phyloP scores from a whole-genome alignment of 495 filamentous ascomycete genomes.

The Platismatia glauca region DNA sequence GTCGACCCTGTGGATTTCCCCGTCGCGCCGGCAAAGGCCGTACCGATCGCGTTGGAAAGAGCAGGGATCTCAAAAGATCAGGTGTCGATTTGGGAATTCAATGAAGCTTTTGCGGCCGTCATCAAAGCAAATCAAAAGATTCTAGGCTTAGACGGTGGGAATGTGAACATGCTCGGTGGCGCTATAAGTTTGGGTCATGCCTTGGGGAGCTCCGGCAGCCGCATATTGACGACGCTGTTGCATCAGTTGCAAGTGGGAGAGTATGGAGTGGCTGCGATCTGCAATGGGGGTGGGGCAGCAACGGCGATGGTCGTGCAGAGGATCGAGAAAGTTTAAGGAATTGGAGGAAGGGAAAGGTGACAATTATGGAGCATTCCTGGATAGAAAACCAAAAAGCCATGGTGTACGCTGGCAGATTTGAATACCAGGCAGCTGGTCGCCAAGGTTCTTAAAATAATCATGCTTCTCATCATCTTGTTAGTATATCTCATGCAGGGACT shows the following conservation, averaged over 20 bases:
- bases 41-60: slow-evolving; percentile 78
- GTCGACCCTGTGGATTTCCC: slow-evolving; percentile 94
- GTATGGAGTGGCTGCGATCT: slow-evolving; percentile 92
- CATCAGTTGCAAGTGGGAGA: slow-evolving; percentile 86
- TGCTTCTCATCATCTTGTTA: too few relatives aligned
- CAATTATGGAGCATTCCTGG: too few relatives aligned
- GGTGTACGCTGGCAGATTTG: too few relatives aligned
- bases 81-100: slow-evolving; percentile 93
- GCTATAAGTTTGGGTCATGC: slow-evolving; percentile 94
- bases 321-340: slow-evolving; percentile 52
- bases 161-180: slow-evolving; percentile 81
- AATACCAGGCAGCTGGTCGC: too few relatives aligned
- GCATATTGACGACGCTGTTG: slow-evolving; percentile 82
- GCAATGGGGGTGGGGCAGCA: slow-evolving; percentile 90
- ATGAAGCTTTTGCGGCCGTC: slow-evolving; percentile 94
- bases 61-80: slow-evolving; percentile 85
- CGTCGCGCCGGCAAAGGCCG: slow-evolving; percentile 82
- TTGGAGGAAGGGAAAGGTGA: too few relatives aligned
- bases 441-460: too few relatives aligned
- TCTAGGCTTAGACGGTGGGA: slow-evolving; percentile 55
- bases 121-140: slow-evolving; percentile 87
- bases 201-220: slow-evolving; percentile 84
- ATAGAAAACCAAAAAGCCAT: too few relatives aligned
- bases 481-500: too few relatives aligned
- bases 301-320: slow-evolving; percentile 89